These are phyloP conservation scores for Chaetomium olivaceum DNA, from an alignment of 2,329 filamentous ascomycete species.

Conservation along the genomic window DNA sequence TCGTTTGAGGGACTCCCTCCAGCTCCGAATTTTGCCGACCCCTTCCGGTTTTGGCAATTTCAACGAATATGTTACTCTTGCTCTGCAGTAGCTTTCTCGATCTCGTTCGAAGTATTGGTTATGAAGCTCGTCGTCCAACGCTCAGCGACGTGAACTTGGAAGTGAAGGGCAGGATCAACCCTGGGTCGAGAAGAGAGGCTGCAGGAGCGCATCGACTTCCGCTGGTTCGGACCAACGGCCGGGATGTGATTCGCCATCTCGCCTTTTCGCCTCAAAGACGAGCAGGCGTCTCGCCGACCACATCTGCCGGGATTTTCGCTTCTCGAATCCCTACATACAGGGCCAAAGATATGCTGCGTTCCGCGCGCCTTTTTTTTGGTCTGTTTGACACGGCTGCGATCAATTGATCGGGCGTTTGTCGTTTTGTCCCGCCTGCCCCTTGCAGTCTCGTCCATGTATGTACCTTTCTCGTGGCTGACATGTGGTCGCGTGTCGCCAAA, in stretches of 20 bases:
- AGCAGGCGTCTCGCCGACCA: conserved; percentile 2
- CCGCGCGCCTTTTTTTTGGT: not conserved
- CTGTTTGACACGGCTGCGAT: not conserved
- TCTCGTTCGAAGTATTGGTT: not conserved
- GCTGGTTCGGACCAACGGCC: conserved; percentile 28
- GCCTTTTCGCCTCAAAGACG: conserved; percentile 22
- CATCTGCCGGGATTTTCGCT: conserved; percentile 15
- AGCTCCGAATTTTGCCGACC: conserved; percentile 21
- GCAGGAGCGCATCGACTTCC: not conserved
- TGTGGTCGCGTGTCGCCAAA: conserved; percentile 7
- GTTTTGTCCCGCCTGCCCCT: not conserved
- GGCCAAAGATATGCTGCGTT: not conserved
- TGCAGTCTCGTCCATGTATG: too few species aligned
- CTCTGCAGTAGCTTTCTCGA: not conserved
- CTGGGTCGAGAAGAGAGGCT: conserved; percentile 9
- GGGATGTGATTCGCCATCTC: conserved; percentile 24
- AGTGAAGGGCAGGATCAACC: not conserved
- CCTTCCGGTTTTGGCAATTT: conserved; percentile 5
- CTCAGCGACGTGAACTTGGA: conserved; percentile 1
- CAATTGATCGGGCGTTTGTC: not conserved
- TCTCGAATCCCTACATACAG: not conserved
- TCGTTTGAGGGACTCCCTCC: not conserved
- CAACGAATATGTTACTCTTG: not conserved
- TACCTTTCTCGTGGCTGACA: not conserved
- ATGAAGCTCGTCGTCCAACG: not conserved